Base-by-base conservation (phyloP, 768 basidiomycete species). In the Coprinopsis marcescibilis region DNA sequence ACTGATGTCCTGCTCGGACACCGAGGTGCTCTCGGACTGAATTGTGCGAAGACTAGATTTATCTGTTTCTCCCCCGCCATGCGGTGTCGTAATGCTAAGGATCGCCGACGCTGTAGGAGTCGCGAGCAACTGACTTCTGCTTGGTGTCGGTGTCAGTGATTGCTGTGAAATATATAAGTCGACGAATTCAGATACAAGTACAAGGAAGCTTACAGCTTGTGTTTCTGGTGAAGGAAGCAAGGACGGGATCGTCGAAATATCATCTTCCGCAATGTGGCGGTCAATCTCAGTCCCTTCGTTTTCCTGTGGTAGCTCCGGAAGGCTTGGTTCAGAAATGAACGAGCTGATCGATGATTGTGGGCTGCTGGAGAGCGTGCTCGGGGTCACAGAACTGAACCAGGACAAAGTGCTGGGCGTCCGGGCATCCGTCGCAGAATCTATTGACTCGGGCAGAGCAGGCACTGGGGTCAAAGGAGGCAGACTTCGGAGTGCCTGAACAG, bases 181-280 rank as follows among this genome's bases (percentile, higher is more conserved):
- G n/a, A 45, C 35, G 41, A 37, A 21, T 13, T 34, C 17, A 8
- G 43, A 33, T 8, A 47, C 45, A 44, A 29, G 32, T 41, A 26
- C 12, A 26, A 43, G 12, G 34, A 15, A 23, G 70, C 72, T 56
- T 57, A 76, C 76, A 13, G 63, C 56, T 46, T 58, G 63, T 29
- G 56, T 58, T 15, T 53, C 57, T 30, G 65, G 64, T 2, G 75
- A 76, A 10, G 78, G 72, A 15, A 85, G 60, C 23, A 85, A 61
- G 1, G 81, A 76, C 4, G 83, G 80, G 52, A 71, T 71, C 2
- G 81, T 83, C 4, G 77, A 72, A 14, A 69, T 55, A 24, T n/a
- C 72, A 68, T 14, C 58, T 49, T 46, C 52, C 23, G 14, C 48
- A 26, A 46, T 49, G 2, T 52, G 53, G 21, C 24, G 56, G 45